Evolutionary conservation across 2,329 filamentous ascomycete species (phyloP).

Genomic region (Beauveria varroae): DNA sequence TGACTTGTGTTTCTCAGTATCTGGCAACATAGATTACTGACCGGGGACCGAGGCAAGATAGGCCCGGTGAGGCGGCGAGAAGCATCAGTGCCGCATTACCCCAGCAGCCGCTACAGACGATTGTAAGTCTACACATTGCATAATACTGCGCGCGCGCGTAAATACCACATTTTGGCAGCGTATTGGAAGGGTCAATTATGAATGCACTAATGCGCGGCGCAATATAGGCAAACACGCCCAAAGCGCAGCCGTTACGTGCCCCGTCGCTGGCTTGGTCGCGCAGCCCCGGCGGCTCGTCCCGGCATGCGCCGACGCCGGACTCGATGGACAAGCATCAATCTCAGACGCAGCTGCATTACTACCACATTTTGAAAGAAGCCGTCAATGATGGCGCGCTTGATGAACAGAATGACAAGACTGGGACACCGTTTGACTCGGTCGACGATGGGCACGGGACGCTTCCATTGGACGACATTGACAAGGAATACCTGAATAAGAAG

Average conservation of each 20-base stretch:
- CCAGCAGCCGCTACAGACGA: neutral
- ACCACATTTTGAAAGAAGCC: neutral
- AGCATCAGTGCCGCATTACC: neutral
- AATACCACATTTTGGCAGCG: no score
- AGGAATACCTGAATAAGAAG: conserved; percentile 6
- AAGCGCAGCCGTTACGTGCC: neutral
- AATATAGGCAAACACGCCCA: neutral
- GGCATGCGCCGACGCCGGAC: neutral
- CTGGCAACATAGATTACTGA: neutral
- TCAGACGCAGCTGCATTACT: neutral
- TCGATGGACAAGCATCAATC: neutral
- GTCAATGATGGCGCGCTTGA: neutral
- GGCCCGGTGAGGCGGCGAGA: neutral
- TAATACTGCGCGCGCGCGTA: neutral
- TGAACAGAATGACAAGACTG: neutral
- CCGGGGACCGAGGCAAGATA: neutral
- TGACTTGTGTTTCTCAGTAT: neutral
- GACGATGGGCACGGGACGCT: neutral
- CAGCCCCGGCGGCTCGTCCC: neutral
- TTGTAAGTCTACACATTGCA: neutral
- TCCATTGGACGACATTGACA: conserved; percentile 1
- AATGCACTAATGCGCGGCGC: no score
- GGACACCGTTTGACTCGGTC: neutral
- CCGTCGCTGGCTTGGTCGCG: neutral
- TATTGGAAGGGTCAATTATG: no score